Evolutionary conservation across 2,329 filamentous ascomycete genomes (phyloP).

Genomic region (Xylaria sp.): DNA sequence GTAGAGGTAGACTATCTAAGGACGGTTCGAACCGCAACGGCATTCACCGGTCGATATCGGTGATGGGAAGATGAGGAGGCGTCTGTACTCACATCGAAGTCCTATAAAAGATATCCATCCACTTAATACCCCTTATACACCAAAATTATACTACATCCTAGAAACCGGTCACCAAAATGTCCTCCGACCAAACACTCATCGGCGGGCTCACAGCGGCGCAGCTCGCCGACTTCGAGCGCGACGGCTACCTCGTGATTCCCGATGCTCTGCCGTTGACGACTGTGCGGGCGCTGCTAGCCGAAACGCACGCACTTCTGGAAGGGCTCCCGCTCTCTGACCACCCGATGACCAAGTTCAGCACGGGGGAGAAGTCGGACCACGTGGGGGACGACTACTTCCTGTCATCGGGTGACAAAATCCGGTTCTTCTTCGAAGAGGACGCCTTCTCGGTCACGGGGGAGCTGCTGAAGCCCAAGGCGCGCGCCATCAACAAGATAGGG

Average conservation of each 20-base stretch:
- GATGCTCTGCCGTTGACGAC: conserved; percentile 72
- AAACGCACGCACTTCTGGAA: conserved; percentile 76
- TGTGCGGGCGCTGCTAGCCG: conserved; percentile 70
- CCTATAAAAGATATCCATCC: not conserved
- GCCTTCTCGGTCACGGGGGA: conserved; percentile 72
- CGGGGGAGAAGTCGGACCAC: conserved; percentile 75
- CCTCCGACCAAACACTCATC: conserved; percentile 30
- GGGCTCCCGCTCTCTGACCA: conserved; percentile 81
- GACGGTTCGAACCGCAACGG: not conserved
- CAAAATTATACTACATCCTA: not conserved
- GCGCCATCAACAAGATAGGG: conserved; percentile 88
- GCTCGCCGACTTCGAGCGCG: conserved; percentile 72
- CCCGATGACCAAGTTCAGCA: conserved; percentile 93
- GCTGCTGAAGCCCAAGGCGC: conserved; percentile 78
- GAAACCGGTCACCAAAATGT: conserved; percentile 16
- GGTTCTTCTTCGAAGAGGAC: conserved; percentile 97
- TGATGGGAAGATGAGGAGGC: not conserved
- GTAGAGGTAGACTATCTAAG: no score
- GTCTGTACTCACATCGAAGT: not conserved
- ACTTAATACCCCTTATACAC: not conserved
- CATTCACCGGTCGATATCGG: not conserved
- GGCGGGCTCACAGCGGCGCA: conserved; percentile 73
- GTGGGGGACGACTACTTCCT: conserved; percentile 97
- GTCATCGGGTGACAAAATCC: conserved; percentile 84
- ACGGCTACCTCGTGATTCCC: conserved; percentile 91